Evolutionary conservation across 139 green algal species (phyloP).

Genomic region (Micractinium conductrix): DNA sequence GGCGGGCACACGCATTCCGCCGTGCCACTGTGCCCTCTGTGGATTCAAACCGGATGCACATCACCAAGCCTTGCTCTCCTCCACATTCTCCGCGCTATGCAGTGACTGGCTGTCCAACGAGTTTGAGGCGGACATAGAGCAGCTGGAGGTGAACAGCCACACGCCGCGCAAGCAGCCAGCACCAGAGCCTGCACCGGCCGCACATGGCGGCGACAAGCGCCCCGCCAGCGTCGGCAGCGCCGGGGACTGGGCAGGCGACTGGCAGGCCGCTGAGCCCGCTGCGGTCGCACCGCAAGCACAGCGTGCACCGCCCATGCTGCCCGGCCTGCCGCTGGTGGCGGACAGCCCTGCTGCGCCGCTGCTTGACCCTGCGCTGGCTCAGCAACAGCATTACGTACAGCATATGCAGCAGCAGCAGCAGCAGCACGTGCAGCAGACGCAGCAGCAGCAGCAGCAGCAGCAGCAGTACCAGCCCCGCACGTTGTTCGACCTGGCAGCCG

Average conservation of each 20-base stretch:
- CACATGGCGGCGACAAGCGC: neutral
- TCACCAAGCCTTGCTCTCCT: too few species aligned
- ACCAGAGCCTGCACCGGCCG: neutral
- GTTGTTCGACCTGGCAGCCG: slow-evolving; percentile 19
- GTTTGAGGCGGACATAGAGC: slow-evolving; percentile 28
- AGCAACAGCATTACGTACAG: neutral
- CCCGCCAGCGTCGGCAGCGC: neutral
- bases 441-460: too few species aligned
- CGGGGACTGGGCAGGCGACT: neutral
- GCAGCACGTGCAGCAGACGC: too few species aligned
- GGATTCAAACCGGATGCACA: too few species aligned
- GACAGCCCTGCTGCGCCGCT: neutral
- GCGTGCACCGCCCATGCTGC: neutral
- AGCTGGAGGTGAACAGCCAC: slow-evolving; percentile 19
- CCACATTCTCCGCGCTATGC: too few species aligned
- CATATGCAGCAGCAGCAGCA: neutral
- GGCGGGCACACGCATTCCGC: too few species aligned
- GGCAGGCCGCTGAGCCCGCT: neutral
- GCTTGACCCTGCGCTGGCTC: too few species aligned
- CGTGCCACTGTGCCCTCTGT: neutral
- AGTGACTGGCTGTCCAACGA: slow-evolving; percentile 19
- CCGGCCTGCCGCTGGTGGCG: neutral
- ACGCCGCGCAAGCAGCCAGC: slow-evolving; percentile 1
- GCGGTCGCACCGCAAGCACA: neutral
- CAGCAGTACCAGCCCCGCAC: neutral